Evolutionary conservation across 768 basidiomycete genomes (phyloP), one percentile per base, ranked within the genome.

Genomic region (Hydnomerulius pinastri): DNA sequence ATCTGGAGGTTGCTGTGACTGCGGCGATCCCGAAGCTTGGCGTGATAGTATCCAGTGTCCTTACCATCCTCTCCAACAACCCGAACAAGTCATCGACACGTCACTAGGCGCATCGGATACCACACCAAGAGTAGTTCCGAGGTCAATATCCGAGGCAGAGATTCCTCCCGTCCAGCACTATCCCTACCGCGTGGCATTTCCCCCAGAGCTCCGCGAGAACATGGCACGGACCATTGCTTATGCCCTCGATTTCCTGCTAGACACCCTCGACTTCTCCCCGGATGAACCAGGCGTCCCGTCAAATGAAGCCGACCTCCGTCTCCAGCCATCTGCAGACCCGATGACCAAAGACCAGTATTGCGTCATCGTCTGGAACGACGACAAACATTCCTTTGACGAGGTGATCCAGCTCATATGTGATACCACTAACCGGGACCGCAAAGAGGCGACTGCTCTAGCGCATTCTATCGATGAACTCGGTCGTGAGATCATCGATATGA

Each of bases 301-400:
- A 0, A 80, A 78, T 50, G 87, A 90, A 62, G 80, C 80, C 0
- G 86, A 87, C 49, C 77, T 92, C 10, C 81, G 86, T 9, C 69
- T 85, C 11, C 86, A 92, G 60, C 82, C 86, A 8, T 84, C 87
- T 1, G 83, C 81, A 6, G 89, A 92, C 57, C 87, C 89, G 9
- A 82, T 87, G 78, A 78, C 80, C 73, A 86, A 85, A 54, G 89
- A 92, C 57, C 79, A 85, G 46, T 92, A 85, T 59, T 86, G 87
- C 37, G 77, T 98, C 50, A 76, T 96, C 23, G 70, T 98, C 4
- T 98, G 94, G 94, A 94, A 95, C 71, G 95, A 97, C 68, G 97
- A 99, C 68, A 96, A 95, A 59, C 97, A 98, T 68, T 93, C 92
- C 0, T 89, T 87, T 60, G 85, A 87, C 43, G 93, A 98, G 62